These are phyloP conservation scores for Gypsophila paniculata DNA, from an alignment of 179 eudicot genomes.

Conservation along the genomic window DNA sequence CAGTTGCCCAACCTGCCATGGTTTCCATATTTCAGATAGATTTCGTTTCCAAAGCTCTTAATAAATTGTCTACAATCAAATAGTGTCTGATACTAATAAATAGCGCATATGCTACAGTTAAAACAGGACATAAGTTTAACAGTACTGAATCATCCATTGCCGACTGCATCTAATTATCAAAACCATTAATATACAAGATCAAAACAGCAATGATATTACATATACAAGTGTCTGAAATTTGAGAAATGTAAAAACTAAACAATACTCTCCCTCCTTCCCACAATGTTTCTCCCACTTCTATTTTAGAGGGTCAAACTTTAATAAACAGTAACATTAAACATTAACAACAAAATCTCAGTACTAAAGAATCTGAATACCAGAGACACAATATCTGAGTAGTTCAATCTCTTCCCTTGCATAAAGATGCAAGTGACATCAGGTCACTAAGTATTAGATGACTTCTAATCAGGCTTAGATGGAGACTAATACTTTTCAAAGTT, in stretches of 20 bases:
- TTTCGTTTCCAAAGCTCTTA: not conserved
- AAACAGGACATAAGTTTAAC: not conserved
- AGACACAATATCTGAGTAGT: not conserved
- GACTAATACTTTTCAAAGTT: not conserved
- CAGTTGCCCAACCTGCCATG: conserved; percentile 73
- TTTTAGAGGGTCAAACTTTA: too few species aligned
- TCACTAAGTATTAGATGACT: too few species aligned
- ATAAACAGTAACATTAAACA: too few species aligned
- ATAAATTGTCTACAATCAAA: not conserved
- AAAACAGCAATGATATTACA: not conserved
- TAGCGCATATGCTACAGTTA: not conserved
- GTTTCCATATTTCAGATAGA: not conserved
- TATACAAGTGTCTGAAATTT: not conserved
- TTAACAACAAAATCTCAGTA: not conserved
- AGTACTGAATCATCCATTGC: not conserved
- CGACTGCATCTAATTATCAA: not conserved
- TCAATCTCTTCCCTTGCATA: not conserved
- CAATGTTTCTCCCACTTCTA: too few species aligned
- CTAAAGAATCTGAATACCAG: not conserved
- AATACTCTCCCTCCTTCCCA: too few species aligned
- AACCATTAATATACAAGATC: not conserved
- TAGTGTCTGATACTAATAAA: not conserved
- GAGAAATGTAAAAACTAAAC: not conserved
- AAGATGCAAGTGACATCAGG: not conserved
- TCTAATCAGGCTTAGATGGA: not conserved